phyloP scores from a whole-genome alignment of 2,329 filamentous ascomycete species.

The Seiridium cupressi region DNA sequence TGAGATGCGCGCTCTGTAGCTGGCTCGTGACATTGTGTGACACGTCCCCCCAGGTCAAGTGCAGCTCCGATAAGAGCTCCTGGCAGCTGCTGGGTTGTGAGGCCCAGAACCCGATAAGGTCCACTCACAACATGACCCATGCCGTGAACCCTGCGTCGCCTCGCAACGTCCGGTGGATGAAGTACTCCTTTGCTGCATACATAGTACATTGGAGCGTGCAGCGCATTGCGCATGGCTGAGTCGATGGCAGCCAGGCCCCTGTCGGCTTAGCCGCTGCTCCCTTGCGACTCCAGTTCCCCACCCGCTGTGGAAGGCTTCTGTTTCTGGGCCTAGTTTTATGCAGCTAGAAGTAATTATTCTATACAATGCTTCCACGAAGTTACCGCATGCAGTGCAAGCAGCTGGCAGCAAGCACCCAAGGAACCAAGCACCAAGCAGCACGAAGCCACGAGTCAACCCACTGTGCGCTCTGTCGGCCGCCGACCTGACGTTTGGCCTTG shows the following conservation, averaged over 20 bases:
- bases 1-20: neutral
- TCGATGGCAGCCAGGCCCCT: neutral
- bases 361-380: too few species aligned
- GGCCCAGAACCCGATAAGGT: neutral
- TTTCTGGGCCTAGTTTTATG: too few species aligned
- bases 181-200: neutral
- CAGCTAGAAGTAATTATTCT: too few species aligned
- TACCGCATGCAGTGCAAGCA: too few species aligned
- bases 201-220: neutral
- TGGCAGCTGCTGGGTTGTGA: neutral
- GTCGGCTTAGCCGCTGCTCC: too few species aligned
- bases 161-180: neutral
- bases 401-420: too few species aligned
- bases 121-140: neutral
- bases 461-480: too few species aligned
- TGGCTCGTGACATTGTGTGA: neutral
- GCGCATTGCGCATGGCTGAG: neutral
- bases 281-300: too few species aligned
- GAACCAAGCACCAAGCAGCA: too few species aligned
- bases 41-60: slow-evolving; percentile 1
- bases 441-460: too few species aligned
- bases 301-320: too few species aligned
- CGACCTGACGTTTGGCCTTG: too few species aligned
- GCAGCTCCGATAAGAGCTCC: neutral
- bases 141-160: neutral